Base-by-base conservation (phyloP, 306 rosid species). In the Ziziphus jujuba region DNA sequence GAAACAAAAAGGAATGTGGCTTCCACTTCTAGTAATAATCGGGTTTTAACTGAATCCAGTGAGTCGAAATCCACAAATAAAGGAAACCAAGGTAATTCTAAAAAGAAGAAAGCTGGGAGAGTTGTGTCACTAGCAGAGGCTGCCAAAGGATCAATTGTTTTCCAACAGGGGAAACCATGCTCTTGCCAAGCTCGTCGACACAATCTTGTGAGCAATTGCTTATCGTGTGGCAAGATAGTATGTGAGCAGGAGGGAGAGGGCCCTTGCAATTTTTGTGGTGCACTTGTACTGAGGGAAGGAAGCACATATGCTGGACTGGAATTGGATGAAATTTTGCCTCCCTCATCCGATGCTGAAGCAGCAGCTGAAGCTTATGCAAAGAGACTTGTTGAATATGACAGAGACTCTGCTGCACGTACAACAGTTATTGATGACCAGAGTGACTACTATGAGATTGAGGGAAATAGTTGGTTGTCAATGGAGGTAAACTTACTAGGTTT, bases 161-260 rank as follows among this genome's bases (percentile, higher is more conserved):
- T 86, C 83, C 90, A 87, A 83, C 96, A 88, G 78, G 97, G 99
- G 67, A 84, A 84, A 62, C 96, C 97, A 4, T 93, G 99, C 79
- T 66, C 78, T 10, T 93, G 97, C 74, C 96, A 93, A 77, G 99
- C 99, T 12, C 91, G 95, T 56, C 80, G 80, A 43, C 97, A 93
- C 66, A 66, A 72, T 55, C 84, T 90, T 22, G 72, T 88, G 75
- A 87, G 96, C 79, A 93, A 93, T 74, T 90, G 96, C 72, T 82
- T 93, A 61, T 93, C 99, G 20, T 93, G 99, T 66, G 97, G 97
- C 45, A 90, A 90, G 74, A 93, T 93, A 77, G 92, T 93, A 23
- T 90, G 99, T 79, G 99, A 93, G 66, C 96, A 90, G 78, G 99
- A 90, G 86, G 99, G 99, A 54, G 99, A 93, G 76, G 99, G 99